These are phyloP conservation scores for Rhodotorula glutinis DNA, from an alignment of 1,284 basidiomycete genomes.

Conservation along the genomic window DNA sequence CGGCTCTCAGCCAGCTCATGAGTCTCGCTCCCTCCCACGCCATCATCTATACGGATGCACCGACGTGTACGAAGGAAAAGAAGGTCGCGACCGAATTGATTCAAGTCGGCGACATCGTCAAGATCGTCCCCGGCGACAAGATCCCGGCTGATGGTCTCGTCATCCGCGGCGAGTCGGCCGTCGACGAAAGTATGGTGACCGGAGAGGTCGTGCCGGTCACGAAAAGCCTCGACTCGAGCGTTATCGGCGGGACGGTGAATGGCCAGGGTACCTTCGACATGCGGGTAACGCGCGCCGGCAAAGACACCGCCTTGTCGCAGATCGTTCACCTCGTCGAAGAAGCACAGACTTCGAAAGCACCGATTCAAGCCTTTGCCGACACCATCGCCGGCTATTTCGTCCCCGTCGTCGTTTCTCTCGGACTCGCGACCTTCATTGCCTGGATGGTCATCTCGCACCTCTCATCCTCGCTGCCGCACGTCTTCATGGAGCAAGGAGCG, in stretches of 20 bases:
- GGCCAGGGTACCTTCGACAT: constrained; percentile 94
- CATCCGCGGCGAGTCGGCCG: constrained; percentile 73
- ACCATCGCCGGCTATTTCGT: constrained; percentile 93
- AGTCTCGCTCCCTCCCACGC: constrained; percentile 90
- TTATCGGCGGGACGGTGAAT: constrained; percentile 97
- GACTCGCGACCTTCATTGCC: constrained; percentile 71
- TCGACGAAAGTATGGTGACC: constrained; percentile 97
- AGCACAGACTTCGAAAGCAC: constrained; percentile 95
- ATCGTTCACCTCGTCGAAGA: constrained; percentile 97
- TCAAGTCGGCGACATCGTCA: constrained; percentile 88
- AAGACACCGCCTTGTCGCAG: constrained; percentile 92
- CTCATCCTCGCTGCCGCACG: constrained; percentile 66
- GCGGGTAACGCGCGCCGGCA: constrained; percentile 88
- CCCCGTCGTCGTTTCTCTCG: constrained; percentile 80
- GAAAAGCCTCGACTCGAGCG: constrained; percentile 75
- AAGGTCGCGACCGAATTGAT: constrained; percentile 91
- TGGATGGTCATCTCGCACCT: constrained; percentile 76
- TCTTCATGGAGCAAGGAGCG: constrained; percentile 79
- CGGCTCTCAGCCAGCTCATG: constrained; percentile 94
- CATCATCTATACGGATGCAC: constrained; percentile 83
- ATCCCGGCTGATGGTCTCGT: constrained; percentile 94
- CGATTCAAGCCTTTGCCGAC: constrained; percentile 96
- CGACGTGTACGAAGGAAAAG: constrained; percentile 75
- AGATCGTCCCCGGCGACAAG: constrained; percentile 94
- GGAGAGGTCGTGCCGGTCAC: constrained; percentile 89